Conservation (phyloP, 169 alveolate species). For the Amoebophrya sp. region DNA sequence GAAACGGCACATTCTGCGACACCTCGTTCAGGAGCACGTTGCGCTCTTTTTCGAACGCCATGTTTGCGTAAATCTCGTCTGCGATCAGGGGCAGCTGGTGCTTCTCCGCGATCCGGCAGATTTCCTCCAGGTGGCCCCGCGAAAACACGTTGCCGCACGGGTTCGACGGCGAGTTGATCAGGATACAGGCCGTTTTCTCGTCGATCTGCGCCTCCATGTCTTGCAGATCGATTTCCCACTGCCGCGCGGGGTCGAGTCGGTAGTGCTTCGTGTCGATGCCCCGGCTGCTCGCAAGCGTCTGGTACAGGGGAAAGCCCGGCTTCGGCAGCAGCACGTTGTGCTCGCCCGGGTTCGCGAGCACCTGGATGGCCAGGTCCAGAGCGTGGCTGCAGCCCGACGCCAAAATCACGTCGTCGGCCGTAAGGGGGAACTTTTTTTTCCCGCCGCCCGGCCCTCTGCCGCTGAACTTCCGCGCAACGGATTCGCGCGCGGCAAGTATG, state of each 20-base stretch:
- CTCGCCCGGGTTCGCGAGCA: slow-evolving; percentile 3
- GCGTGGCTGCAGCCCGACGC: not conserved
- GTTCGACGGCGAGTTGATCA: slow-evolving; percentile 6
- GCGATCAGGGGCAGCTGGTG: slow-evolving; percentile 1
- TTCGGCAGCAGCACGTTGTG: not conserved
- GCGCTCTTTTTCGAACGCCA: not conserved
- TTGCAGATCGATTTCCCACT: not conserved
- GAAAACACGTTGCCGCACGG: slow-evolving; percentile 11
- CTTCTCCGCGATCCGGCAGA: not conserved
- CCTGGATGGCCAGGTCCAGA: slow-evolving; percentile 1
- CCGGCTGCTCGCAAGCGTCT: not conserved
- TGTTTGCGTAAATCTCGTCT: slow-evolving; percentile 11
- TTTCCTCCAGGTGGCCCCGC: not conserved
- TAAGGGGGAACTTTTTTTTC: not conserved
- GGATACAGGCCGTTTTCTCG: not conserved
- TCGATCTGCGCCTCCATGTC: not conserved
- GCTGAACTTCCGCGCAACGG: not conserved
- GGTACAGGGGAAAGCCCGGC: slow-evolving; percentile 12
- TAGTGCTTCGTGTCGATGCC: not conserved
- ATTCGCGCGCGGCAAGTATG: not conserved
- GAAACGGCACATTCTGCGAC: not conserved
- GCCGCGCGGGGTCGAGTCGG: not conserved
- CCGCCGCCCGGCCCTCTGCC: no score
- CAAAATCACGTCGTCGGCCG: not conserved
- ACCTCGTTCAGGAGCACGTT: not conserved